Evolutionary conservation across 345 rosid species (phyloP), one percentile per base, ranked within the genome.

Genomic region (Litchi chinensis): DNA sequence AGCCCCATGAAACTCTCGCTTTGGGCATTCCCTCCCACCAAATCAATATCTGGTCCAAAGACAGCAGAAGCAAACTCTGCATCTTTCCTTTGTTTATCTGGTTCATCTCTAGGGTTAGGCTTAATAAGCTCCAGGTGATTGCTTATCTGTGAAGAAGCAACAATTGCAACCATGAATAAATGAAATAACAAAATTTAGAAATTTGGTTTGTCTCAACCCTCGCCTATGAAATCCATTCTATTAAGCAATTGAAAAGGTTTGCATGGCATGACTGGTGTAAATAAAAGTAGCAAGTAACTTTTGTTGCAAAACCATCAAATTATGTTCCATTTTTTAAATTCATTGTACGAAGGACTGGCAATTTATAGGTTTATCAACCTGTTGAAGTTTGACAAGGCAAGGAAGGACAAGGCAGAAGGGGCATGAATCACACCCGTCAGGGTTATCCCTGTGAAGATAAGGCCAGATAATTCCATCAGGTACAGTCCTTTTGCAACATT

Each of bases 361-460:
- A 21, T n/a, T 26, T 18, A 22, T 64, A 65, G 72, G 66, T 32
- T 43, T 69, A 77, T 69, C 77, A 68, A 89, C 97, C 95, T 93
- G 97, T 77, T 93, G 97, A 44, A 93, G 91, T 80, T 90, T 91
- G 83, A 93, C 87, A 79, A 96, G 94, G 85, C 96, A 96, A 59
- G 99, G 97, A 83, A 96, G 99, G 65, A 96, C 98, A 64, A 96
- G 82, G 81, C 98, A 96, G 79, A 90, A 92, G 44, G 99, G 99
- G 87, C 99, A 91, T n/a, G 97, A 92, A 75, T 94, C 98, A 86
- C 98, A 96, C 41, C 98, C 99, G 28, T 94, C 92, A 2, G 89
- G 97, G 75, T 76, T 89, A 71, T 92, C 93, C 84, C 87, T 85
- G 83, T 96, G 99, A 83, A 96, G 92, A 76, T 88, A 90, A 70